These are phyloP conservation scores for Apiotrichum laibachii DNA, from an alignment of 1,284 basidiomycete species.

Conservation along the genomic window DNA sequence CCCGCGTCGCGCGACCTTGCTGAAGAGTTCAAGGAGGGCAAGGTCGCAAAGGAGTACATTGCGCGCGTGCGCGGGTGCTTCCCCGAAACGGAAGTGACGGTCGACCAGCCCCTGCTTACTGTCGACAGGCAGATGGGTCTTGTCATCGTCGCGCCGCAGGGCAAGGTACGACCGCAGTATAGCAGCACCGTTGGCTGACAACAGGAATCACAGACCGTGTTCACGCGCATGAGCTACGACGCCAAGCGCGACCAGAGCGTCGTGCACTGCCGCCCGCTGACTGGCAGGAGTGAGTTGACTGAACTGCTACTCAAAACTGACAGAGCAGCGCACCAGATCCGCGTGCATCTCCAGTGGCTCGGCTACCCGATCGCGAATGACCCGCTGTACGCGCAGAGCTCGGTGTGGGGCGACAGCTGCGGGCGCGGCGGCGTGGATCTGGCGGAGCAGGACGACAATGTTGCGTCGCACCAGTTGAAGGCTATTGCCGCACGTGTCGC, in stretches of 20 bases:
- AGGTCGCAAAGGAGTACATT: slow-evolving; percentile 85
- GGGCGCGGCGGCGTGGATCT: slow-evolving; percentile 81
- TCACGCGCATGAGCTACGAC: slow-evolving; percentile 83
- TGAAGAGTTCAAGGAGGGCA: slow-evolving; percentile 74
- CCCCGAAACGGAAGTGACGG: slow-evolving; percentile 73
- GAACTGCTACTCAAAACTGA: neutral
- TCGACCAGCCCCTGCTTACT: slow-evolving; percentile 83
- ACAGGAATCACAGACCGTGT: slow-evolving; percentile 84
- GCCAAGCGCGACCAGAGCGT: slow-evolving; percentile 77
- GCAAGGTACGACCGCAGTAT: slow-evolving; percentile 81
- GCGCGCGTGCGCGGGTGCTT: slow-evolving; percentile 81
- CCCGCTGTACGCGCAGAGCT: slow-evolving; percentile 72
- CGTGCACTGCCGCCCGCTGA: slow-evolving; percentile 79
- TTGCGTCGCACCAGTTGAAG: slow-evolving; percentile 6
- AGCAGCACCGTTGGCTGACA: too few relatives aligned
- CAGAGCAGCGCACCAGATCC: slow-evolving; percentile 78
- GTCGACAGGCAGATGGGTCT: slow-evolving; percentile 94
- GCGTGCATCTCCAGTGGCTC: slow-evolving; percentile 93
- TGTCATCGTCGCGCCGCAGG: slow-evolving; percentile 89
- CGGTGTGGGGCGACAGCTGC: slow-evolving; percentile 75
- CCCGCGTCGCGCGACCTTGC: slow-evolving; percentile 70
- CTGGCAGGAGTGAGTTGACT: slow-evolving; percentile 71
- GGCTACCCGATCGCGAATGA: slow-evolving; percentile 93
- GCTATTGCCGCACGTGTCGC: slow-evolving; percentile 20
- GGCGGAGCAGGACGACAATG: slow-evolving; percentile 52